Percentiles rank a stretch among this genome's conserved stretches.
phyloP scores from a whole-genome alignment of 1,139 yeast genomes.

The Maudiozyma humilis region DNA sequence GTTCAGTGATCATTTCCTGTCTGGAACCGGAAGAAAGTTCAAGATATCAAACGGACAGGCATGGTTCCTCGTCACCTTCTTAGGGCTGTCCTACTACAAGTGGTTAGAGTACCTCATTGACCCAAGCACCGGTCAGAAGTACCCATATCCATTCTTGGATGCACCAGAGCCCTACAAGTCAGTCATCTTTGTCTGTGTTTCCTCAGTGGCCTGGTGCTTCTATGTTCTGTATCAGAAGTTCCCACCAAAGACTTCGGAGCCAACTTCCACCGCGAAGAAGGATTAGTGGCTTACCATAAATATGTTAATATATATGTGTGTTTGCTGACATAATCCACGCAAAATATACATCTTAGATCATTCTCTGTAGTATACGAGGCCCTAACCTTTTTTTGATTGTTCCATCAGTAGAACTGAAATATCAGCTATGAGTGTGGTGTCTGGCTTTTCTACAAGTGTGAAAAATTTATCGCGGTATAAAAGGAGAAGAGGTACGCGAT shows the following conservation, averaged over 20 bases:
- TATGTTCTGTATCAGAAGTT: conserved; percentile 24
- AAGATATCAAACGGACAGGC: conserved; percentile 32
- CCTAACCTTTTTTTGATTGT: neutral
- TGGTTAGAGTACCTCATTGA: conserved; percentile 44
- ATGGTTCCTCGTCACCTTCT: conserved; percentile 33
- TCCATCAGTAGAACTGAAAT: neutral
- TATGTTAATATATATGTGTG: too few relatives aligned
- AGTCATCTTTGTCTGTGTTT: conserved; percentile 44
- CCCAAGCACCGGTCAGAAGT: conserved; percentile 40
- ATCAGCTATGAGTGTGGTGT: neutral
- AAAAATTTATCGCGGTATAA: neutral
- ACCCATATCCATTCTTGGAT: conserved; percentile 62
- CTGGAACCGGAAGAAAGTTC: conserved; percentile 41
- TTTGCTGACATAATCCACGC: too few relatives aligned
- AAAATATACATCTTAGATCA: neutral
- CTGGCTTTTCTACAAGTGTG: neutral
- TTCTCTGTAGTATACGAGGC: neutral
- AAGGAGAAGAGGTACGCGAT: neutral
- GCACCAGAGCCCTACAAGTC: conserved; percentile 40
- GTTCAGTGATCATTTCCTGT: conserved; percentile 43
- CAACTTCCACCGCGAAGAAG: neutral
- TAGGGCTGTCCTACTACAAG: conserved; percentile 47
- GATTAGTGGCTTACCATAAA: neutral
- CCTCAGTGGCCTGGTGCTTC: conserved; percentile 37
- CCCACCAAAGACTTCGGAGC: conserved; percentile 12